These are phyloP conservation scores for Echria macrotheca DNA, from an alignment of 495 filamentous ascomycete genomes.

Conservation along the genomic window DNA sequence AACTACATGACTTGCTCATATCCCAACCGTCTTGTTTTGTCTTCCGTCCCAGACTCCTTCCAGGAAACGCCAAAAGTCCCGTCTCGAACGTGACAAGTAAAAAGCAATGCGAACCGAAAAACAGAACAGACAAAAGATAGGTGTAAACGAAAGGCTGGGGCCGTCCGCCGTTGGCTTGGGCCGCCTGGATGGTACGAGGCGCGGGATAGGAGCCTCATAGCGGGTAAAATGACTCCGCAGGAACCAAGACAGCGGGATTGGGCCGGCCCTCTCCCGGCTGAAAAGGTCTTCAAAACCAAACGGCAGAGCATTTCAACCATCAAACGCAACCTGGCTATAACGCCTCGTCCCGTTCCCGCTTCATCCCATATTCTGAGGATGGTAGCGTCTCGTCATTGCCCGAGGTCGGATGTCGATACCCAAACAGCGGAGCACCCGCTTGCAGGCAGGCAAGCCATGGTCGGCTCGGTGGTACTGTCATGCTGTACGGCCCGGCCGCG, in stretches of 20 bases:
- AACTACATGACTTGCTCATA: background rate
- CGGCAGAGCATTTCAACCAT: background rate
- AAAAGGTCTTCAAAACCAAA: slow-evolving; percentile 3
- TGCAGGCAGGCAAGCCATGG: too few species aligned
- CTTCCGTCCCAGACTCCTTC: background rate
- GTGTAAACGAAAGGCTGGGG: too few species aligned
- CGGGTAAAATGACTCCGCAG: slow-evolving; percentile 1
- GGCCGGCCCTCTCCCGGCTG: slow-evolving; percentile 7
- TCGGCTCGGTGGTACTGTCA: too few species aligned
- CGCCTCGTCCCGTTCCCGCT: background rate
- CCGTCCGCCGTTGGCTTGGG: too few species aligned
- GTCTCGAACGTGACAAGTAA: background rate
- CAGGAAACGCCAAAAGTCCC: slow-evolving; percentile 1
- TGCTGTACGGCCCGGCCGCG: too few species aligned
- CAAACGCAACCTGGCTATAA: background rate
- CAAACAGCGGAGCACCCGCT: too few species aligned
- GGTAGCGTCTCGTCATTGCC: too few species aligned
- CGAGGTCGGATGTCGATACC: too few species aligned
- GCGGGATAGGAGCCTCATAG: too few species aligned
- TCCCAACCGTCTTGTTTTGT: slow-evolving; percentile 2
- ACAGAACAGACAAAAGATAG: slow-evolving; percentile 8
- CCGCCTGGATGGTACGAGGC: too few species aligned
- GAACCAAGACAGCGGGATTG: slow-evolving; percentile 13
- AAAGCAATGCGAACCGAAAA: slow-evolving; percentile 3
- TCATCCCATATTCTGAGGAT: background rate